Base-by-base conservation (phyloP, 345 rosid species). In the Murraya koenigii region DNA sequence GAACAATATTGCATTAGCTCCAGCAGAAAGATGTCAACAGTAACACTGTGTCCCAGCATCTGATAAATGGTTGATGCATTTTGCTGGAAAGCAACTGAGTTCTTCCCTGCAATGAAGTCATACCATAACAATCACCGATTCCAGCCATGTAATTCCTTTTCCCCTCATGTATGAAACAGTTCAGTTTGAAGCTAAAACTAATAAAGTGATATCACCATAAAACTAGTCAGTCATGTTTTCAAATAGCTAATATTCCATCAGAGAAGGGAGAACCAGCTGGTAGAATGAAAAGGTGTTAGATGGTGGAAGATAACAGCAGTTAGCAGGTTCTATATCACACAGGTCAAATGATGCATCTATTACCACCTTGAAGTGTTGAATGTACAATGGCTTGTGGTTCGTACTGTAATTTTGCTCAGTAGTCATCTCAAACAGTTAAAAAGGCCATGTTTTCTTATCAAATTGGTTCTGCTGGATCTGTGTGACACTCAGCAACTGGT, bases 311-410 rank as follows among this genome's bases (percentile, higher is more conserved):
- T 74, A 71, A 80, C 79, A 75, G 71, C 70, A 49, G 84, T 85
- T 78, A 77, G 83, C 76, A 75, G 84, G 59, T 68, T 74, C 76
- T 72, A 47, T 76, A 39, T 47, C 72, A 75, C 75, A 79, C 66
- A 79, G 66, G 74, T 78, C 77, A 75, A 69, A 78, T 64, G 80
- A 78, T 68, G 80, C 82, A 80, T 79, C 87, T 59, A 67, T 66
- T 54, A 19, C 82, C 83, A 84, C 80, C 86, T 81, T 75, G 39
- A 79, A 39, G 68, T 25, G 72, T 68, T 39, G 69, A 84, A 82
- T 79, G 71, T 81, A 81, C 85, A 84, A 79, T 71, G 71, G 82
- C 83, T 66, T 78, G 63, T 26, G 61, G 76, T 47, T 72, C 66
- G 23, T 66, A 38, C 69, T 20, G 25, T 39, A 66, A 47, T 61